Conservation (phyloP, 345 rosid genomes). For the Linum trigynum region DNA sequence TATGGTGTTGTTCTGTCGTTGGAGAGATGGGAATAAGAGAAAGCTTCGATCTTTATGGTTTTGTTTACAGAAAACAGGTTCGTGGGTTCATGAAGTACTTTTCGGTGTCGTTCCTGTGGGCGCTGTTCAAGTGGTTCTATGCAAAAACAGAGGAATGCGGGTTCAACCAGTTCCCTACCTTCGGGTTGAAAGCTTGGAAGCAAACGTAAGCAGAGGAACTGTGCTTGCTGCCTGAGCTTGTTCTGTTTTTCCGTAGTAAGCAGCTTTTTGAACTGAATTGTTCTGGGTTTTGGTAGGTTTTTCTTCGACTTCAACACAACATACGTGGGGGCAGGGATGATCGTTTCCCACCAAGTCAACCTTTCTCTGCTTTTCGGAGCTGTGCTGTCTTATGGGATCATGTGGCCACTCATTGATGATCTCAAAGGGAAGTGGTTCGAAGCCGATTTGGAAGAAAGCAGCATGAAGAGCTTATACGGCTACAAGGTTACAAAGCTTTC, state of each 20-base stretch:
- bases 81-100: conserved; percentile 64
- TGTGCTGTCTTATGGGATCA: conserved; percentile 61
- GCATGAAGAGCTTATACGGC: conserved; percentile 83
- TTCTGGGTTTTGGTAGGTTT: conserved; percentile 36
- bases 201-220: conserved; percentile 43
- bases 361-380: conserved; percentile 80
- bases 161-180: conserved; percentile 73
- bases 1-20: background rate
- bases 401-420: conserved; percentile 79
- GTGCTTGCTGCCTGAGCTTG: background rate
- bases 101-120: conserved; percentile 81
- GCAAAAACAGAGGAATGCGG: conserved; percentile 58
- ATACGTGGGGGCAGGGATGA: conserved; percentile 88
- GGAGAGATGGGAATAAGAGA: background rate
- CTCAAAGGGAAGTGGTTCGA: conserved; percentile 79
- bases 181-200: conserved; percentile 79
- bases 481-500: conserved; percentile 53
- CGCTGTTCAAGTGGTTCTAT: conserved; percentile 85
- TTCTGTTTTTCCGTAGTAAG: background rate
- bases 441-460: conserved; percentile 45
- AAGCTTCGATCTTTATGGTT: background rate
- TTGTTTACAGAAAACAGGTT: conserved; percentile 59
- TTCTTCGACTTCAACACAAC: conserved; percentile 84
- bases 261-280: background rate
- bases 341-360: conserved; percentile 83